A percentile compares a stretch with the other conserved stretches of the same genome.
Evolutionary conservation across 441 rosid genomes (phyloP).

Genomic region (Aleurites moluccanus): DNA sequence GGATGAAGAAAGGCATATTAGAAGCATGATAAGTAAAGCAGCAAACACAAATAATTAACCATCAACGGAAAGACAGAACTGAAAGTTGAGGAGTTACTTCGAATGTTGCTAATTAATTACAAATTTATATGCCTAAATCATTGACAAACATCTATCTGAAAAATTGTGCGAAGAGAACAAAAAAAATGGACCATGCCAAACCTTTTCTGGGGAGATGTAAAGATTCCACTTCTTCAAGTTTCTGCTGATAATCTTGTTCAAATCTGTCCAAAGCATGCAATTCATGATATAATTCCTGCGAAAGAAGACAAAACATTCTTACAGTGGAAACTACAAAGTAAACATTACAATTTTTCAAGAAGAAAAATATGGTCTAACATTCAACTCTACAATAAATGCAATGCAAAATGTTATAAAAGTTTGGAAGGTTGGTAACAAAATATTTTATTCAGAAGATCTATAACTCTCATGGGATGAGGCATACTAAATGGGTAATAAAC

Average conservation of each 20-base stretch:
- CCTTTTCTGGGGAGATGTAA: constrained; percentile 73
- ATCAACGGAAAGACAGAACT: too few species aligned
- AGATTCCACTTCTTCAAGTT: constrained; percentile 63
- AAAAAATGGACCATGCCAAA: constrained; percentile 27
- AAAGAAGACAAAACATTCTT: constrained; percentile 21
- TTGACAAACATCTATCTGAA: constrained; percentile 25
- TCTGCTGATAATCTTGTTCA: constrained; percentile 66
- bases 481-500: background rate
- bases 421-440: background rate
- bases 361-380: background rate
- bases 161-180: constrained; percentile 6
- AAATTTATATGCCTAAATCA: background rate
- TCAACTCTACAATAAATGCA: constrained; percentile 7
- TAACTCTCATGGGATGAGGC: background rate
- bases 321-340: background rate
- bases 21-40: too few species aligned
- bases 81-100: background rate
- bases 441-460: background rate
- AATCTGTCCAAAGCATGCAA: constrained; percentile 75
- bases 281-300: constrained; percentile 89
- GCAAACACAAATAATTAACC: too few species aligned
- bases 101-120: background rate
- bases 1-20: too few species aligned
- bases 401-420: background rate
- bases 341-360: background rate